phyloP scores from a whole-genome alignment of 148 eudicot species.

The Pouteria glomerata region DNA sequence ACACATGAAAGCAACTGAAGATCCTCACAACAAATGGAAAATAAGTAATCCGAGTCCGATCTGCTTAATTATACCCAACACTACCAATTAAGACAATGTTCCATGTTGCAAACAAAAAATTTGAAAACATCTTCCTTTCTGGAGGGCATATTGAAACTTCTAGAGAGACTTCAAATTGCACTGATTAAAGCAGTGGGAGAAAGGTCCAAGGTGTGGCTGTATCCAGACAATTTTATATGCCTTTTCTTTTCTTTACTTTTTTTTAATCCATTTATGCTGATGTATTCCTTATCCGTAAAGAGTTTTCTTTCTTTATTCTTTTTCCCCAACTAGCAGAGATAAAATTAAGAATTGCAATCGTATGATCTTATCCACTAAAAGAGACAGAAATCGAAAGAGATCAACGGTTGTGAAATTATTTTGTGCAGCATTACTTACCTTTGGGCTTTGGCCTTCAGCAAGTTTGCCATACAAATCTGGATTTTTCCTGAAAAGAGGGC shows the following conservation, averaged over 20 bases:
- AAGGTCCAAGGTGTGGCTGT: background rate
- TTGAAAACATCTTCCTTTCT: too few relatives aligned
- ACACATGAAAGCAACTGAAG: too few relatives aligned
- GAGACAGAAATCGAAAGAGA: background rate
- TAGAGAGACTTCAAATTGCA: too few relatives aligned
- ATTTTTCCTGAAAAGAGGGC: slow-evolving; percentile 47
- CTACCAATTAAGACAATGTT: too few relatives aligned
- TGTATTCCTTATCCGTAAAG: background rate
- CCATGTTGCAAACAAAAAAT: too few relatives aligned
- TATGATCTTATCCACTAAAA: background rate
- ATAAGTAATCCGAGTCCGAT: too few relatives aligned
- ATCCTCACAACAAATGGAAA: too few relatives aligned
- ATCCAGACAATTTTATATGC: background rate
- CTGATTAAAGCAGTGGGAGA: too few relatives aligned
- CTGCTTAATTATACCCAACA: too few relatives aligned
- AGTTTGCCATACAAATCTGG: slow-evolving; percentile 56
- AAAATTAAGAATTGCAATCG: background rate
- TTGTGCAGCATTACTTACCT: slow-evolving; percentile 35
- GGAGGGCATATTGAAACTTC: too few relatives aligned
- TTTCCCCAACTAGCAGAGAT: background rate
- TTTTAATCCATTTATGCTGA: background rate
- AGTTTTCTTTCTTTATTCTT: background rate
- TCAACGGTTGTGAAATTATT: background rate
- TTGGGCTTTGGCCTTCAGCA: slow-evolving; percentile 76
- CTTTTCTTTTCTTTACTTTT: background rate